These are phyloP conservation scores for Oryza coarctata DNA, from an alignment of 176 grass and related monocot species.

Conservation along the genomic window DNA sequence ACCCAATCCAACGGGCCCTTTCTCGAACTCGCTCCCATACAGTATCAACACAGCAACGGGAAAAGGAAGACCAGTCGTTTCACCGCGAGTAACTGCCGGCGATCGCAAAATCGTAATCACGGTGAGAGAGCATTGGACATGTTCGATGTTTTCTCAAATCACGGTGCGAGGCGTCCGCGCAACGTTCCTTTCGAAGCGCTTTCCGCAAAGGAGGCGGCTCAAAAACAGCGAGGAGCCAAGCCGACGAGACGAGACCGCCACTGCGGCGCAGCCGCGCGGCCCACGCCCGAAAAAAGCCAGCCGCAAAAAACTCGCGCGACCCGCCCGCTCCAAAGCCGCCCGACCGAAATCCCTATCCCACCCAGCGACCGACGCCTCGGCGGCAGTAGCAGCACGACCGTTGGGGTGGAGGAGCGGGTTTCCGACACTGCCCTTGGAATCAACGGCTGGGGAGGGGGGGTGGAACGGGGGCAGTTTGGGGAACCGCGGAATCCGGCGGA, in stretches of 20 bases:
- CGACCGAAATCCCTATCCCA: background rate
- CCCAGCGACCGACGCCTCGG: background rate
- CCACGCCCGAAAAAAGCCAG: background rate
- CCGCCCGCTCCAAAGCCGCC: background rate
- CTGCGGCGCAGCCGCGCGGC: background rate
- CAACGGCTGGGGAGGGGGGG: background rate
- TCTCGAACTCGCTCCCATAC: no score
- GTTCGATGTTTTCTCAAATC: no score
- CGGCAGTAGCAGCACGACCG: background rate
- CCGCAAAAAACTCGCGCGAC: background rate
- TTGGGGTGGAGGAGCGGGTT: slow-evolving; percentile 19
- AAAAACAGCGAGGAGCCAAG: background rate
- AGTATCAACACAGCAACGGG: no score
- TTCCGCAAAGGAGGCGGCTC: background rate
- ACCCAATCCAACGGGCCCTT: background rate
- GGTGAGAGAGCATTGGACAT: background rate
- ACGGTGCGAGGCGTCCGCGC: no score
- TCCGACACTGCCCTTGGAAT: background rate
- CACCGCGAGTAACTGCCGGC: background rate
- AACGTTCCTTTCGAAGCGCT: background rate
- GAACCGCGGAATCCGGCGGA: slow-evolving; percentile 18
- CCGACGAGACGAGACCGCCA: no score
- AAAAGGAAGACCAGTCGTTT: no score
- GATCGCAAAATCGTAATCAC: background rate
- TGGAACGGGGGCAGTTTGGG: slow-evolving; percentile 25